Base-by-base conservation (phyloP, 495 filamentous ascomycete species). In the Penicillium bovifimosum region DNA sequence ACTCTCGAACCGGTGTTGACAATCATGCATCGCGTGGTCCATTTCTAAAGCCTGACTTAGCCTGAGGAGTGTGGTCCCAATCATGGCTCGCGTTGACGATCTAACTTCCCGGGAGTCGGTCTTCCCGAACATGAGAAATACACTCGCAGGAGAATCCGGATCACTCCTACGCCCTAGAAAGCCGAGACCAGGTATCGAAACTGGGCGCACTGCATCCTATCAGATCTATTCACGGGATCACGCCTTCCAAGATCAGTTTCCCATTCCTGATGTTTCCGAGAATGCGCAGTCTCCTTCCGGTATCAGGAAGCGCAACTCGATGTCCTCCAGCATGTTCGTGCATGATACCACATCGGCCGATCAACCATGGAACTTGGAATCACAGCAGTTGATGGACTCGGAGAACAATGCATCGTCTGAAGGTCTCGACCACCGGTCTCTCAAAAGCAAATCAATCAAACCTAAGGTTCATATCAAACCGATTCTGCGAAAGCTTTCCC, bases 401-500 rank as follows among this genome's bases (percentile, higher is more conserved):
- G 41, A 41, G 26, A 32, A 47, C 7, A 59, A 59, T 41, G 50
- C 53, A 16, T 55, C 55, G 3, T 51, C 50, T 10, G 62, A 68
- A 26, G 47, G 52, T 14, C 60, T 64, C 26, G 64, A 65, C 26
- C 35, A 53, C 52, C 53, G 53, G 17, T 49, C 67, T 17, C 58
- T 67, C 14, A 68, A 66, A 53, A 47, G 51, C 34, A 66, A 58
- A 35, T 52, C 44, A 6, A 35, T 53, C 44, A 70, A 63, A 33
- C 45, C 63, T 50, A 70, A 72, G 34, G 67, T 71, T 0, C 77
- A 80, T 55, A 77, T 78, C 54, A 85, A 84, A 57, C 80, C 81
- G 9, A 71, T 83, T 16, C 60, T 81, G n/a, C 76, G 76, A 24
- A 83, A 80, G 53, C 63, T 76, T 38, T 76, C 79, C 16, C 71